Conservation (phyloP, 1,139 yeast species). For the Lipomyces yarrowii region DNA sequence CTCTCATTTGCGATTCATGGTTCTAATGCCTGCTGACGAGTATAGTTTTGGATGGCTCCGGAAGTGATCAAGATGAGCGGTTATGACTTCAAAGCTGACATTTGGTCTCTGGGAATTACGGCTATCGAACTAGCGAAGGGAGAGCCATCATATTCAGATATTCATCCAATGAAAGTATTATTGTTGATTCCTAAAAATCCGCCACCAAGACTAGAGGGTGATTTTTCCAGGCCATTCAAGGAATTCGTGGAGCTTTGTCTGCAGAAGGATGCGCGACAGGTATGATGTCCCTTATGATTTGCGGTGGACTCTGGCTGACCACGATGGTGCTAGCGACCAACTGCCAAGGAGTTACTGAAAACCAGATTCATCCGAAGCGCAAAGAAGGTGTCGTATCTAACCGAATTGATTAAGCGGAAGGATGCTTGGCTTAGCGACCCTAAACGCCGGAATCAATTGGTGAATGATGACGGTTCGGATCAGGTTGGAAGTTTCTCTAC, state of each 20-base stretch:
- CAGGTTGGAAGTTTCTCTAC: slow-evolving; percentile 7
- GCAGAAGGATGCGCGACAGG: slow-evolving; percentile 54
- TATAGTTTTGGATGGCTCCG: slow-evolving; percentile 84
- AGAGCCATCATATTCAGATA: slow-evolving; percentile 66
- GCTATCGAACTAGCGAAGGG: slow-evolving; percentile 75
- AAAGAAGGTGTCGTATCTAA: slow-evolving; percentile 27
- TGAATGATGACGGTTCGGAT: slow-evolving; percentile 4
- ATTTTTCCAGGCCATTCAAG: slow-evolving; percentile 54
- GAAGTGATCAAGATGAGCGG: slow-evolving; percentile 62
- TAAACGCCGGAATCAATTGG: slow-evolving; percentile 4
- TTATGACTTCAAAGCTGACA: slow-evolving; percentile 78
- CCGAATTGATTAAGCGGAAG: slow-evolving; percentile 31
- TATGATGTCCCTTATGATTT: slow-evolving; percentile 6
- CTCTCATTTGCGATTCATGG: background rate
- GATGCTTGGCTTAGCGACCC: slow-evolving; percentile 19
- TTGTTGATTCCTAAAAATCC: slow-evolving; percentile 68
- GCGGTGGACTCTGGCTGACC: background rate
- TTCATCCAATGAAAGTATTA: slow-evolving; percentile 75
- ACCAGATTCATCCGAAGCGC: slow-evolving; percentile 31
- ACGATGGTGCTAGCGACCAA: slow-evolving; percentile 31
- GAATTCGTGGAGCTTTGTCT: slow-evolving; percentile 65
- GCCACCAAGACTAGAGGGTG: slow-evolving; percentile 62
- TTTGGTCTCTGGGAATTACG: slow-evolving; percentile 88
- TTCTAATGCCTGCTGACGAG: background rate
- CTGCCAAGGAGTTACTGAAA: slow-evolving; percentile 35